Percentiles rank a stretch among this genome's conserved stretches.
Evolutionary conservation across 768 basidiomycete species (phyloP).

Genomic region (Podaxis sp.): DNA sequence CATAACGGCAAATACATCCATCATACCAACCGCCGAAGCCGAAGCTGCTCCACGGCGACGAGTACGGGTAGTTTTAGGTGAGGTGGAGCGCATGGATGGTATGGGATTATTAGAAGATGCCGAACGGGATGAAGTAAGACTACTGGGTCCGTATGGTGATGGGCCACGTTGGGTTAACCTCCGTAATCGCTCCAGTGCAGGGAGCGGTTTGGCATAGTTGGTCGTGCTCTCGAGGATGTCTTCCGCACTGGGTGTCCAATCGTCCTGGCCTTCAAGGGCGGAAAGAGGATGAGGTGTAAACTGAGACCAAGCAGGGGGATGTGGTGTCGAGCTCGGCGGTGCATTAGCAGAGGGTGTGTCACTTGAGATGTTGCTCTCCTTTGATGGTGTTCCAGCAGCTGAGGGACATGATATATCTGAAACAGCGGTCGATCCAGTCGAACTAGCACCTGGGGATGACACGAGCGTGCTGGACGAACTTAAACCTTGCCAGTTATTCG

Average conservation of each 20-base stretch:
- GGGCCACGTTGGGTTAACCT: conserved; percentile 33
- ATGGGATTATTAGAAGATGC: not conserved
- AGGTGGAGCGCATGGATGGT: not conserved
- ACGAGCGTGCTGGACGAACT: not conserved
- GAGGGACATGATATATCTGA: not conserved
- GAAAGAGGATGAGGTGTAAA: conserved; percentile 10
- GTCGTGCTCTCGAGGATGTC: conserved; percentile 75
- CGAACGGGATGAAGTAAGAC: not conserved
- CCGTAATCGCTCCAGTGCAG: conserved; percentile 68
- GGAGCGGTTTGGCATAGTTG: conserved; percentile 62
- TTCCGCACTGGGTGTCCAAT: conserved; percentile 50
- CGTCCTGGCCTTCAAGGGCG: conserved; percentile 23
- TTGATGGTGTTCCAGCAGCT: conserved; percentile 18
- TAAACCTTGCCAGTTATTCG: not conserved
- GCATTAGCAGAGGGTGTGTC: conserved; percentile 11
- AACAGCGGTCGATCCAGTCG: conserved; percentile 6
- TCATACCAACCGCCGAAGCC: conserved; percentile 50
- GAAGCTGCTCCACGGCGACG: conserved; percentile 18
- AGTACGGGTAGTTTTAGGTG: conserved; percentile 15
- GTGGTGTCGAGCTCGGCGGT: conserved; percentile 6
- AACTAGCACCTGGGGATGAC: conserved; percentile 5
- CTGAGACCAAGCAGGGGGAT: not conserved
- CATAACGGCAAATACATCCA: conserved; percentile 80
- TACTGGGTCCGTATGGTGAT: conserved; percentile 8
- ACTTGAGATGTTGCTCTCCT: conserved; percentile 9